These are phyloP conservation scores for Colletotrichum falcatum DNA, from an alignment of 2,329 filamentous ascomycete genomes.

Conservation along the genomic window DNA sequence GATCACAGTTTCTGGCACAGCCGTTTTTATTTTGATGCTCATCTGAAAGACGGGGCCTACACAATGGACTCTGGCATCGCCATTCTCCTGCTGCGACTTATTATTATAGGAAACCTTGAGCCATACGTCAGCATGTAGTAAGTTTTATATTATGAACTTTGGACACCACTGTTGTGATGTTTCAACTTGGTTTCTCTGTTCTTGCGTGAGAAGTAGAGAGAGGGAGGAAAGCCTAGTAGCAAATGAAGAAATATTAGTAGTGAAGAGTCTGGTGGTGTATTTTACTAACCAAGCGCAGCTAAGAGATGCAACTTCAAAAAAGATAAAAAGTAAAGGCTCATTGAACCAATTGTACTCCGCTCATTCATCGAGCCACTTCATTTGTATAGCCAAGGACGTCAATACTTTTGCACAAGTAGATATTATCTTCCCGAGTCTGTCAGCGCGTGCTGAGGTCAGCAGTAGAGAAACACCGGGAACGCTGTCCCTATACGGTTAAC, in stretches of 20 bases:
- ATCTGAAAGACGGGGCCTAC: too few species aligned
- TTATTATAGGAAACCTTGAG: background rate
- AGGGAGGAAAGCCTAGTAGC: background rate
- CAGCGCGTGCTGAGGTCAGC: too few species aligned
- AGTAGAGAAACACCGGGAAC: background rate
- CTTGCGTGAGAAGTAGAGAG: background rate
- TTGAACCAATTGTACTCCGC: background rate
- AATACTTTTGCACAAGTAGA: background rate
- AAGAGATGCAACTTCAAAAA: background rate
- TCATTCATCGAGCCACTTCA: background rate
- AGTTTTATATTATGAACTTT: background rate
- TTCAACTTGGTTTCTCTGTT: background rate
- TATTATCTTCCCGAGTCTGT: background rate
- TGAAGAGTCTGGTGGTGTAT: background rate
- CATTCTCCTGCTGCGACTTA: background rate
- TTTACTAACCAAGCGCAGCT: background rate
- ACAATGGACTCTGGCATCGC: background rate
- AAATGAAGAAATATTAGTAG: too few species aligned
- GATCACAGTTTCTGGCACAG: background rate
- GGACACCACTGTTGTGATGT: too few species aligned
- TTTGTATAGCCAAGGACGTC: background rate
- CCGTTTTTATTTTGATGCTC: too few species aligned
- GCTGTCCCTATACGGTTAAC: too few species aligned
- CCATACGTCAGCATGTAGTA: background rate
- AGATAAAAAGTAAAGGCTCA: too few species aligned